Conservation (phyloP, 176 grass and related monocot genomes). For the Neostapfia colusana region DNA sequence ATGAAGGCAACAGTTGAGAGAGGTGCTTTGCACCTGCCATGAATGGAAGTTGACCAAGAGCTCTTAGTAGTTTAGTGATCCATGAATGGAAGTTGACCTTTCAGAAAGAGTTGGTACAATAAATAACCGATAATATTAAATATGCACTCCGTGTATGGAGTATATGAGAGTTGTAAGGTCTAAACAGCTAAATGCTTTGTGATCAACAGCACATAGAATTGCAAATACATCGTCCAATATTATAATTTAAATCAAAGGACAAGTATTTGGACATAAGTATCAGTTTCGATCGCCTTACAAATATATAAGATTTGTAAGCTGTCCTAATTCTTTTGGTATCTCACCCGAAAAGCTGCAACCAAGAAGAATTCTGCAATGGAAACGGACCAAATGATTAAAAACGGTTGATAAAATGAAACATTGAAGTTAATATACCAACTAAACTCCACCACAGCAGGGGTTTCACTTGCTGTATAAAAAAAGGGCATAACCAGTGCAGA, state of each 20-base stretch:
- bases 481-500: too few species aligned
- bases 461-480: too few species aligned
- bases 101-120: not conserved
- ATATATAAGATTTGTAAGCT: constrained; percentile 55
- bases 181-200: not conserved
- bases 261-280: not conserved
- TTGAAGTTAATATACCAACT: not conserved
- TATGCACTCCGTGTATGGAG: too few species aligned
- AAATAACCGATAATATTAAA: not conserved
- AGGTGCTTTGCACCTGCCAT: too few species aligned
- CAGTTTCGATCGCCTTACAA: constrained; percentile 53
- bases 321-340: constrained; percentile 72
- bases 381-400: constrained; percentile 8
- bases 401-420: not conserved
- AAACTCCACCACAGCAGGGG: too few species aligned
- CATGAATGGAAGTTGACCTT: not conserved
- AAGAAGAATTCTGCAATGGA: constrained; percentile 63
- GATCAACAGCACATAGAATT: not conserved
- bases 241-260: not conserved
- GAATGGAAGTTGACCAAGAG: too few species aligned
- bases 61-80: not conserved
- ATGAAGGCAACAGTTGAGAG: too few species aligned
- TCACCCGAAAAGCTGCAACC: constrained; percentile 80
- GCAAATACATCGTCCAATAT: not conserved
- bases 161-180: not conserved